These are phyloP conservation scores for Pulveroboletus sp. DNA, from an alignment of 768 basidiomycete species.

Conservation along the genomic window DNA sequence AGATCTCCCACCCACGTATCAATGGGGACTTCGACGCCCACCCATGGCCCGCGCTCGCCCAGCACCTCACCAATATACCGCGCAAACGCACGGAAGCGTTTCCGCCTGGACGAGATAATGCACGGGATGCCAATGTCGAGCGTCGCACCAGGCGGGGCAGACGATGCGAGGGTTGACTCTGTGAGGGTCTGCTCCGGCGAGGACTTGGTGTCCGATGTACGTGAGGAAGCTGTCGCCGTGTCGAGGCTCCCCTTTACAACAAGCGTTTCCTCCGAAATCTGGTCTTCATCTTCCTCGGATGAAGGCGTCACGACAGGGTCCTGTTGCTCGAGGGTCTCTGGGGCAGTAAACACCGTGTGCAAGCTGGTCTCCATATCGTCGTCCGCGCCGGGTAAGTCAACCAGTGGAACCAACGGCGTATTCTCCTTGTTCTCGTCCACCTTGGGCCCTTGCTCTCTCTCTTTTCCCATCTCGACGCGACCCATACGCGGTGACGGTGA, in stretches of 20 bases:
- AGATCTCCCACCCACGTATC: slow-evolving; percentile 47
- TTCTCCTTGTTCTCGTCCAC: slow-evolving; percentile 19
- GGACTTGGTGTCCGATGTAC: slow-evolving; percentile 16
- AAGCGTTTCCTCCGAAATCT: slow-evolving; percentile 14
- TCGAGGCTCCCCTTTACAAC: slow-evolving; percentile 25
- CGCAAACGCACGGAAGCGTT: slow-evolving; percentile 83
- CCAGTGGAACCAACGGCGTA: slow-evolving; percentile 16
- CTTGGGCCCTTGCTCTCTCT: slow-evolving; percentile 38
- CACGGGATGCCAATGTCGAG: slow-evolving; percentile 88
- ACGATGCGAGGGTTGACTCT: slow-evolving; percentile 23
- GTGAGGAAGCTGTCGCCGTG: slow-evolving; percentile 24
- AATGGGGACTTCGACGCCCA: slow-evolving; percentile 86
- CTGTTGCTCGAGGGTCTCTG: slow-evolving; percentile 8
- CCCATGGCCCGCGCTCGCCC: slow-evolving; percentile 83
- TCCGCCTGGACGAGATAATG: slow-evolving; percentile 80
- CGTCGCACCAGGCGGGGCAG: slow-evolving; percentile 51
- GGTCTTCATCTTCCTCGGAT: slow-evolving; percentile 20
- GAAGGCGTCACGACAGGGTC: slow-evolving; percentile 8
- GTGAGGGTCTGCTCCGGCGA: slow-evolving; percentile 19
- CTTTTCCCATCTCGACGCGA: slow-evolving; percentile 19
- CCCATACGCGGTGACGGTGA: slow-evolving; percentile 15
- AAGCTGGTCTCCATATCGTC: slow-evolving; percentile 34
- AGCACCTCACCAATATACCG: slow-evolving; percentile 85
- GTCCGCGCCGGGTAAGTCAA: slow-evolving; percentile 35
- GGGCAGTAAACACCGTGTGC: slow-evolving; percentile 21